Evolutionary conservation across 202 grass and related monocot species (phyloP).

Genomic region (Bolboschoenoplectus hybrid): DNA sequence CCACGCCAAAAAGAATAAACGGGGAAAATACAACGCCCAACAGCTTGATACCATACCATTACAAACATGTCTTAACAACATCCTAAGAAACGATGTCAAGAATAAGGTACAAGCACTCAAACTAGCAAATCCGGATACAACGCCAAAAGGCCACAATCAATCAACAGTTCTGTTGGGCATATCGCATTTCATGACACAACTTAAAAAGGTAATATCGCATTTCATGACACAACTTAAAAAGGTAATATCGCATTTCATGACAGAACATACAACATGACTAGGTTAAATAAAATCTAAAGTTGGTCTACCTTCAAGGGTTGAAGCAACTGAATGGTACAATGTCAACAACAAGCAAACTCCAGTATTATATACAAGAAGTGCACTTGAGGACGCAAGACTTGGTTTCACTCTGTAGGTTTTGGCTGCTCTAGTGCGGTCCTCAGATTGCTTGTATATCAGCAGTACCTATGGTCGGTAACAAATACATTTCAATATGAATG

Average conservation of each 20-base stretch:
- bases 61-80: neutral
- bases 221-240: constrained; percentile 1
- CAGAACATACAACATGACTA: constrained; percentile 22
- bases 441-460: constrained; percentile 23
- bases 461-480: constrained; percentile 11
- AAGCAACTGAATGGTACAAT: constrained; percentile 8
- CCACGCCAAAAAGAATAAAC: neutral
- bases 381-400: neutral
- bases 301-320: constrained; percentile 1
- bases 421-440: neutral
- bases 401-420: neutral
- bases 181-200: neutral
- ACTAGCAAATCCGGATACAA: constrained; percentile 14
- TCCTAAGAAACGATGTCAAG: constrained; percentile 19
- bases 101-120: constrained; percentile 20
- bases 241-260: constrained; percentile 20
- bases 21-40: too few species aligned
- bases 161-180: neutral
- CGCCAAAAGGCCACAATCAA: neutral
- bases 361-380: constrained; percentile 22
- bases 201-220: neutral
- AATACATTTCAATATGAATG: neutral
- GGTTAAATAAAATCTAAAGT: neutral
- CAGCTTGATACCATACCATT: neutral
- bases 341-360: constrained; percentile 18